phyloP scores from a whole-genome alignment of 2,329 filamentous ascomycete genomes.

The Cladophialophora yegresii region DNA sequence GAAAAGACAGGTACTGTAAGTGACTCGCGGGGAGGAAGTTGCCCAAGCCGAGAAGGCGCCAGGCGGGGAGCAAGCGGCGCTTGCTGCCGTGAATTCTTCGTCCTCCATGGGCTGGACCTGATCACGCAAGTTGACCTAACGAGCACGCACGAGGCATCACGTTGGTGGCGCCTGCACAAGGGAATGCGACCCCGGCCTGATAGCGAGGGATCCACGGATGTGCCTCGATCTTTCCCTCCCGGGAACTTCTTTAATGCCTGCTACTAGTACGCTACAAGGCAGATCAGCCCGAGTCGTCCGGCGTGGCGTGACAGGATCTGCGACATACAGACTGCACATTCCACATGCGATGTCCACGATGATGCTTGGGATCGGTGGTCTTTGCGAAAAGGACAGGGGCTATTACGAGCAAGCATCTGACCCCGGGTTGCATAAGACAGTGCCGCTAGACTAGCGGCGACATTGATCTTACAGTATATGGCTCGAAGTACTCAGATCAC shows the following conservation, averaged over 20 bases:
- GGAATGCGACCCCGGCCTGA: neutral
- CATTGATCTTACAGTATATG: too few relatives aligned
- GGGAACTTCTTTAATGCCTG: neutral
- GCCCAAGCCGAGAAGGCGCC: neutral
- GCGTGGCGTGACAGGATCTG: neutral
- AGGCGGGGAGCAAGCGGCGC: neutral
- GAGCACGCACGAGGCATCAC: slow-evolving; percentile 1
- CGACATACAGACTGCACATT: neutral
- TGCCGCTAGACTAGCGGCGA: neutral
- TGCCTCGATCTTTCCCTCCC: neutral
- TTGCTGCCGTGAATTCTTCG: neutral
- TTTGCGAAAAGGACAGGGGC: neutral
- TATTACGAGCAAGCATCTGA: neutral
- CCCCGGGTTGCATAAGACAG: neutral
- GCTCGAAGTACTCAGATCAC: too few relatives aligned
- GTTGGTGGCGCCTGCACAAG: neutral
- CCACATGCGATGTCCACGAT: too few relatives aligned
- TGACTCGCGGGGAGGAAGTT: neutral
- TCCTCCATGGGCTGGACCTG: neutral
- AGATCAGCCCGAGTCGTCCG: neutral
- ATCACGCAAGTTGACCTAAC: slow-evolving; percentile 7
- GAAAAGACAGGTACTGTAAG: neutral
- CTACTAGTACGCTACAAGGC: too few relatives aligned
- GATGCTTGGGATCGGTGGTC: neutral
- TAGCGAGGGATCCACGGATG: neutral